Evolutionary conservation across 208 protist genomes (phyloP), one percentile per base, ranked within the genome.

Genomic region (Acanthamoeba triangularis): DNA sequence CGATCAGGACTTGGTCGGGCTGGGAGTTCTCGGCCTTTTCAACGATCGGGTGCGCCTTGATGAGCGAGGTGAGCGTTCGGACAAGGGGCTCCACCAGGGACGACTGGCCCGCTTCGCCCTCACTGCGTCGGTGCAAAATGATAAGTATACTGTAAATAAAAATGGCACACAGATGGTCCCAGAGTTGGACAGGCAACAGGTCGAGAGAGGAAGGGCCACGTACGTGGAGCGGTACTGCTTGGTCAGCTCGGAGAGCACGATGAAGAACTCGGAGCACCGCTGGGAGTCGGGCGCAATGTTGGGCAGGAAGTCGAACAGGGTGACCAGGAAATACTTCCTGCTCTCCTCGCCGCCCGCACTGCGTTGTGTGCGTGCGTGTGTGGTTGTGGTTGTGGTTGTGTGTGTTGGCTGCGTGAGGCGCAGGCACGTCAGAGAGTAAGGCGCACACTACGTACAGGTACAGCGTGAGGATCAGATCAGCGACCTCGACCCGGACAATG

Each of bases 31-130:
- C 47, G 54, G 93, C 78, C 54, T 63, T 85, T 84, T 98, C 97
- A 20, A 97, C 74, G 25, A 97, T 93, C 28, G 96, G 96, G 47
- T 96, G 95, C 37, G 25, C 33, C 52, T 96, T 94, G 61, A 97
- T 94, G 76, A 95, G 94, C 10, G 49, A 14, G 7, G 90, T 23
- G 11, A 97, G 95, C 6, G 52, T 37, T 20, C 35, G 33, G 14
- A 30, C 44, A 23, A 96, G 47, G 11, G 28, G 37, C 25, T 82
- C 41, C 25, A 76, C 25, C n/a, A 91, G 35, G 54, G 54, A 18
- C 6, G 76, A 13, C 47, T 23, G 47, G 7, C 33, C 44, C 44
- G 61, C 33, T 4, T 41, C 30, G 69, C 13, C 35, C 20, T 20
- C 35, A 44, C 69, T 78, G 63, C 49, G 49, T 52, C 49, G 49